phyloP scores from a whole-genome alignment of 306 rosid genomes.

The Senna siamea region DNA sequence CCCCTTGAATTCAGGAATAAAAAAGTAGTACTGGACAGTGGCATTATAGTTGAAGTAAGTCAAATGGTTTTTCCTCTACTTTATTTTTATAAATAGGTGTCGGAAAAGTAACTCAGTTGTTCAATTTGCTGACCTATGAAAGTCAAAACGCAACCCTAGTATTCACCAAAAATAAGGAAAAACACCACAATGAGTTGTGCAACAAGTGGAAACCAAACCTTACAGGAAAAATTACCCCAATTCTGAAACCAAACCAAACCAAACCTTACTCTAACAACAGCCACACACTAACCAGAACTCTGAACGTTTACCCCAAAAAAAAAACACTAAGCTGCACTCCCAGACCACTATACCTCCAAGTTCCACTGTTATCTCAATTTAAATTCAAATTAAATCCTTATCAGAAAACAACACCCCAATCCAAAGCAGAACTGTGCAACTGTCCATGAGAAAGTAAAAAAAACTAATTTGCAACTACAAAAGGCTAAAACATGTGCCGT shows the following conservation, averaged over 20 bases:
- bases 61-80: slow-evolving; percentile 15
- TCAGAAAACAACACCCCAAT: neutral
- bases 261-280: neutral
- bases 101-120: neutral
- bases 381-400: neutral
- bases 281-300: neutral
- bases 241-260: no score
- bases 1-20: slow-evolving; percentile 61
- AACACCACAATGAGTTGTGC: neutral
- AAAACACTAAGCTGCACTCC: neutral
- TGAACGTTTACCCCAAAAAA: neutral
- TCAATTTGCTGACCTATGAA: neutral
- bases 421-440: neutral
- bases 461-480: neutral
- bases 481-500: neutral
- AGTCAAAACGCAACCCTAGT: neutral
- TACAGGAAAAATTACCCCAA: no score
- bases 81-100: slow-evolving; percentile 13
- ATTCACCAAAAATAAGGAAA: neutral
- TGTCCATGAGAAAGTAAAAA: neutral
- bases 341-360: neutral
- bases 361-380: neutral
- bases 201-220: neutral
- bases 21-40: slow-evolving; percentile 72
- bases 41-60: slow-evolving; percentile 79